Evolutionary conservation across 805 yeast genomes (phyloP).

Genomic region (Kodamaea fukazawae): DNA sequence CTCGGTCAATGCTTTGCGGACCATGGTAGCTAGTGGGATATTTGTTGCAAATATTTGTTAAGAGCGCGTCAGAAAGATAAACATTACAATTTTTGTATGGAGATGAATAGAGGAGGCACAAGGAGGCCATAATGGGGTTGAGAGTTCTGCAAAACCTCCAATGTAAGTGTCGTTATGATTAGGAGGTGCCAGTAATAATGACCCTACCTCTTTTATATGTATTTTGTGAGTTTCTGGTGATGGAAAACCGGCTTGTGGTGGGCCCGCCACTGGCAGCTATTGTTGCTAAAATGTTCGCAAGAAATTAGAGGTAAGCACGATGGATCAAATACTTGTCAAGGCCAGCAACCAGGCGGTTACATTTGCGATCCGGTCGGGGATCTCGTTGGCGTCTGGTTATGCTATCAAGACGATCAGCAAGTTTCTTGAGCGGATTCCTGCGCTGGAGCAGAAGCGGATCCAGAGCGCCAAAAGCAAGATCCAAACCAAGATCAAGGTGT

Average conservation of each 20-base stretch:
- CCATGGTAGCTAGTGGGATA: neutral
- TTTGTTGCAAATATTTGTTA: constrained; percentile 1
- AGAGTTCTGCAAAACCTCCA: too few relatives aligned
- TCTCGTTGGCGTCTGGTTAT: constrained; percentile 69
- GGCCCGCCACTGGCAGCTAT: too few relatives aligned
- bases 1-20: constrained; percentile 34
- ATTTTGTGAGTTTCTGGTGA: too few relatives aligned
- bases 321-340: constrained; percentile 45
- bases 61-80: too few relatives aligned
- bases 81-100: too few relatives aligned
- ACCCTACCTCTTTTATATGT: too few relatives aligned
- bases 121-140: too few relatives aligned
- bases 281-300: too few relatives aligned
- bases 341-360: constrained; percentile 81
- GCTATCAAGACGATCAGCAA: constrained; percentile 63
- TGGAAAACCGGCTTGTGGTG: too few relatives aligned
- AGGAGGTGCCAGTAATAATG: too few relatives aligned
- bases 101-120: too few relatives aligned
- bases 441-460: constrained; percentile 46
- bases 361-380: constrained; percentile 74
- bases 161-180: too few relatives aligned
- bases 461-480: constrained; percentile 43
- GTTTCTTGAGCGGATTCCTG: constrained; percentile 55
- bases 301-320: constrained; percentile 11
- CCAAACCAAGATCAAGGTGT: constrained; percentile 56